phyloP scores from a whole-genome alignment of 176 grass and related monocot genomes.

The Juncus inflexus region DNA sequence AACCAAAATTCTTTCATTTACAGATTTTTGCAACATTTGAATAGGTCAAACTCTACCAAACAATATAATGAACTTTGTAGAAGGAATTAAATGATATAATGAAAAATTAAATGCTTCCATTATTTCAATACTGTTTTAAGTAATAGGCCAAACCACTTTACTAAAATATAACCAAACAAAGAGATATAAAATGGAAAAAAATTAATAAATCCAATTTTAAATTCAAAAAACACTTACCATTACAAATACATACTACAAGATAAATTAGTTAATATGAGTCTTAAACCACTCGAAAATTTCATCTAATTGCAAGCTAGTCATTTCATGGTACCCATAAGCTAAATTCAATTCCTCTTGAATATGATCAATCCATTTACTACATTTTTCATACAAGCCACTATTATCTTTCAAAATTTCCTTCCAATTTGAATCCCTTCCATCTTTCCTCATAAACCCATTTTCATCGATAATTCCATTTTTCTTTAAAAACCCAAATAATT shows the following conservation, averaged over 20 bases:
- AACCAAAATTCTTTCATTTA: too few relatives aligned
- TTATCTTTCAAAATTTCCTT: slow-evolving; percentile 48
- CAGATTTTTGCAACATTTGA: too few relatives aligned
- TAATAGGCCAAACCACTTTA: too few relatives aligned
- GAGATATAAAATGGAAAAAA: not conserved
- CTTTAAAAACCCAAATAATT: slow-evolving; percentile 36
- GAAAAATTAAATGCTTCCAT: too few relatives aligned
- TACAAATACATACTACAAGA: not conserved
- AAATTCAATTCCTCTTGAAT: slow-evolving; percentile 72
- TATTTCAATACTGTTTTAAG: too few relatives aligned
- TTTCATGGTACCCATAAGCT: slow-evolving; percentile 66
- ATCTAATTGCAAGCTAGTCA: slow-evolving; percentile 51
- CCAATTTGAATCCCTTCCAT: slow-evolving; percentile 50
- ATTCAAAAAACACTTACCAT: not conserved
- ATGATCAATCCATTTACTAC: slow-evolving; percentile 42
- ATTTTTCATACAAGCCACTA: slow-evolving; percentile 33
- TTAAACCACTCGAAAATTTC: slow-evolving; percentile 78
- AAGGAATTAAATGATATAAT: too few relatives aligned
- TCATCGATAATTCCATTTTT: slow-evolving; percentile 55
- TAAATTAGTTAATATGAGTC: slow-evolving; percentile 25
- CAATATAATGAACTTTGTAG: too few relatives aligned
- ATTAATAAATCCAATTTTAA: not conserved
- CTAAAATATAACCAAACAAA: not conserved
- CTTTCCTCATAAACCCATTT: slow-evolving; percentile 47
- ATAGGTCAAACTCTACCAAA: too few relatives aligned